Base-by-base conservation (phyloP, 2,329 filamentous ascomycete genomes). In the Hirsutella minnesotensis region DNA sequence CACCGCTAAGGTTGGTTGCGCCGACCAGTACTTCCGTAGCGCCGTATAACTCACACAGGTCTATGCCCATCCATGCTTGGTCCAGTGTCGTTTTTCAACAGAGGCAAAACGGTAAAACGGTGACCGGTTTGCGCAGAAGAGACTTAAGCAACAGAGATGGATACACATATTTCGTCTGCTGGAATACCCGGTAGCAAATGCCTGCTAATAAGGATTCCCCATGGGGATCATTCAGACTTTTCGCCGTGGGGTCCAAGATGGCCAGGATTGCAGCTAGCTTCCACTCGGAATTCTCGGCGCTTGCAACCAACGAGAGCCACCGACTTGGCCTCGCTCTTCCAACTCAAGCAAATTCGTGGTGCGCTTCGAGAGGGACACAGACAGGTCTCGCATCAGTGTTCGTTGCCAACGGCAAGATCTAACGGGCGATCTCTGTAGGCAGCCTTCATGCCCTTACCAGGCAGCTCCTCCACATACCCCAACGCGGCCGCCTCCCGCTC, bases 201-300 rank as follows among this genome's bases (percentile, higher is more conserved):
- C n/a, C n/a, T n/a, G n/a, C n/a, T n/a, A n/a, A n/a, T n/a, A n/a
- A n/a, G n/a, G n/a, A n/a, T n/a, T n/a, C n/a, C n/a, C n/a, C n/a
- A n/a, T n/a, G n/a, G n/a, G n/a, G n/a, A n/a, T n/a, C n/a, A n/a
- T n/a, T n/a, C n/a, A n/a, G n/a, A n/a, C n/a, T n/a, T n/a, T n/a
- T n/a, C n/a, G n/a, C n/a, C n/a, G n/a, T 75, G 1, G 86, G 79
- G 51, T 95, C 89, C 0, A 88, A 81, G 39, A 90, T 81, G 38
- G 86, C 79, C 49, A 95, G 79, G 10, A 80, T 70, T 1, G 81
- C 78, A 0, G 72, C 67, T 5, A 92, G 68, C 3, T 57, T 56
- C 66, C 72, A 79, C 2, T 47, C 27, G 15, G 44, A 19, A 4
- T 48, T 5, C 38, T 18, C 43, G 44, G 62, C 66, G 16, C 65